Conservation (phyloP, 2,329 filamentous ascomycete species). For the Phaeoacremonium minimum region DNA sequence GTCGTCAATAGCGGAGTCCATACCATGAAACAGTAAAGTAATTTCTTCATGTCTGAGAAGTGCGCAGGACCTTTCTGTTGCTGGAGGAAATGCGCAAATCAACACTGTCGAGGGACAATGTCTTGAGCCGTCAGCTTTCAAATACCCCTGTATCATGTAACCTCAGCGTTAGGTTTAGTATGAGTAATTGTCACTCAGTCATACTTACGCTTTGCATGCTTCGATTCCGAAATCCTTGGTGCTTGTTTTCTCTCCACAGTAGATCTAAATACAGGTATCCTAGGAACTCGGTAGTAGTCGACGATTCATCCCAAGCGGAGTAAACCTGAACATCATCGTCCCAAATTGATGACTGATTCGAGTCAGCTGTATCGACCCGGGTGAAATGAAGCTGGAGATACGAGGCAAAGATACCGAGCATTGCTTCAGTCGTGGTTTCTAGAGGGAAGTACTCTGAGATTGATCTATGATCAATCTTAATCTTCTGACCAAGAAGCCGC, state of each 20-base stretch:
- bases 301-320: no score
- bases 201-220: constrained; percentile 2
- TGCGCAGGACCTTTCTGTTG: constrained; percentile 46
- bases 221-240: constrained; percentile 3
- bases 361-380: no score
- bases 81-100: constrained; percentile 55
- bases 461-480: background rate
- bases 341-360: no score
- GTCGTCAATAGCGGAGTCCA: no score
- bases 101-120: constrained; percentile 52
- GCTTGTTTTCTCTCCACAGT: background rate
- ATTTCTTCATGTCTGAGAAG: constrained; percentile 54
- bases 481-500: background rate
- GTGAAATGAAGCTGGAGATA: no score
- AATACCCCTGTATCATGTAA: no score
- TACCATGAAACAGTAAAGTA: constrained; percentile 52
- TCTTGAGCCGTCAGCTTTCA: constrained; percentile 42
- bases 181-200: no score
- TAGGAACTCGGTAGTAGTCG: background rate
- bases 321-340: no score
- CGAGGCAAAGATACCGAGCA: no score
- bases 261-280: constrained; percentile 2
- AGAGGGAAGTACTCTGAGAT: constrained; percentile 1
- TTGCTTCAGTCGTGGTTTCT: background rate
- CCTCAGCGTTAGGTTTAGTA: no score